These are phyloP conservation scores for Stephania cephalantha DNA, from an alignment of 164 flowering plant genomes.

Conservation along the genomic window DNA sequence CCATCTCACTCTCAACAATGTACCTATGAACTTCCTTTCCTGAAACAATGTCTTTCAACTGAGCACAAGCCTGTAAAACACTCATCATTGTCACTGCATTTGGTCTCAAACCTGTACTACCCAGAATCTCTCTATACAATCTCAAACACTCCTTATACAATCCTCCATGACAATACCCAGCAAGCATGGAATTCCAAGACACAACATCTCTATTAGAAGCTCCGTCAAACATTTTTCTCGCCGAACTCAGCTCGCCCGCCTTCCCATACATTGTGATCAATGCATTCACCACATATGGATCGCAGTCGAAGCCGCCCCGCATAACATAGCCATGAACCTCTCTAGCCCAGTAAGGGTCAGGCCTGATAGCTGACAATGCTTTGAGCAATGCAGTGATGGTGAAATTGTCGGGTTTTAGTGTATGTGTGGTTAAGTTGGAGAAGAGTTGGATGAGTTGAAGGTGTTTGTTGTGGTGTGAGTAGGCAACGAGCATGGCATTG, in stretches of 20 bases:
- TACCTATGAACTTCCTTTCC: conserved; percentile 66
- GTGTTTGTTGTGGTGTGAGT: conserved; percentile 26
- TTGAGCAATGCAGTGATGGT: conserved; percentile 57
- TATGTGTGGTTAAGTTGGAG: conserved; percentile 20
- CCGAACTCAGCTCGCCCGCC: conserved; percentile 36
- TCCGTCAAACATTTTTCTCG: conserved; percentile 56
- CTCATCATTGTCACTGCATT: conserved; percentile 51
- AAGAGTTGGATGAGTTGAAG: conserved; percentile 34
- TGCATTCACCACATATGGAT: conserved; percentile 55
- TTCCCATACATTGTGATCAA: conserved; percentile 52
- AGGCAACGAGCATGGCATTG: conserved; percentile 60
- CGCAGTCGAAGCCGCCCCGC: conserved; percentile 45
- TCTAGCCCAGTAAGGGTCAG: conserved; percentile 22
- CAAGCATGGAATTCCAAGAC: conserved; percentile 82
- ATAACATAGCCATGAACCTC: conserved; percentile 51
- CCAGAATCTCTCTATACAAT: conserved; percentile 47
- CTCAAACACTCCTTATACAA: conserved; percentile 48
- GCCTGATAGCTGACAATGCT: conserved; percentile 36
- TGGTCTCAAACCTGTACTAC: conserved; percentile 30
- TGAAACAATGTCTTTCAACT: conserved; percentile 48
- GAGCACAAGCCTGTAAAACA: conserved; percentile 71
- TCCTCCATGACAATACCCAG: conserved; percentile 73
- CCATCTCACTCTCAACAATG: conserved; percentile 30
- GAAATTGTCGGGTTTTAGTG: conserved; percentile 31
- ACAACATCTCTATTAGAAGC: conserved; percentile 57